A percentile compares a stretch with the other conserved stretches of the same genome.
Evolutionary conservation across 1,139 yeast genomes (phyloP).

Genomic region (Nakaseomyces glabratus): DNA sequence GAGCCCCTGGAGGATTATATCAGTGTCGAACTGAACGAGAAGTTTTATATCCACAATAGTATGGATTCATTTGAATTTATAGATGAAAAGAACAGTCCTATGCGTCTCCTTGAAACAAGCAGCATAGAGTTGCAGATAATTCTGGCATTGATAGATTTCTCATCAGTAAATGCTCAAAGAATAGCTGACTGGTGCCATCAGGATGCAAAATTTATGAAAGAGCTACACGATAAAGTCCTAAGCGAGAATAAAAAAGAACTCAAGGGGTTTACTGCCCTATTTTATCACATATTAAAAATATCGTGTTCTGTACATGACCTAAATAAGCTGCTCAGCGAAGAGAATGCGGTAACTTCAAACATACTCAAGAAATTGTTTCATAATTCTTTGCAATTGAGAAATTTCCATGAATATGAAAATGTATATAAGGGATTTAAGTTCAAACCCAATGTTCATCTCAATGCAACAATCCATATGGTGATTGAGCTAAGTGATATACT

Average conservation of each 20-base stretch:
- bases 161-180: constrained; percentile 17
- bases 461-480: constrained; percentile 17
- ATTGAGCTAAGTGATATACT: constrained; percentile 19
- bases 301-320: too few species aligned
- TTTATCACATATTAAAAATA: too few species aligned
- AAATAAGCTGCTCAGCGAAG: too few species aligned
- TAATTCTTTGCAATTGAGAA: constrained; percentile 6
- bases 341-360: too few species aligned
- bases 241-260: too few species aligned
- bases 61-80: constrained; percentile 8
- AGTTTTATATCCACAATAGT: constrained; percentile 11
- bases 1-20: constrained; percentile 2
- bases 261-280: too few species aligned
- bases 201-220: constrained; percentile 10
- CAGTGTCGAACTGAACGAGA: constrained; percentile 8
- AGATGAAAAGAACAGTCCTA: background rate
- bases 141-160: constrained; percentile 14
- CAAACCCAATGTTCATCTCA: too few species aligned
- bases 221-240: constrained; percentile 1
- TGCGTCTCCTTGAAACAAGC: constrained; percentile 8
- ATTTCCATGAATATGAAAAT: constrained; percentile 22
- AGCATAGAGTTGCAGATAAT: constrained; percentile 15
- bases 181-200: constrained; percentile 11
- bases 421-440: constrained; percentile 12
- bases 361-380: constrained; percentile 17